Evolutionary conservation across 148 eudicot genomes (phyloP), one percentile per base, ranked within the genome.

Genomic region (Pouteria glomerata): DNA sequence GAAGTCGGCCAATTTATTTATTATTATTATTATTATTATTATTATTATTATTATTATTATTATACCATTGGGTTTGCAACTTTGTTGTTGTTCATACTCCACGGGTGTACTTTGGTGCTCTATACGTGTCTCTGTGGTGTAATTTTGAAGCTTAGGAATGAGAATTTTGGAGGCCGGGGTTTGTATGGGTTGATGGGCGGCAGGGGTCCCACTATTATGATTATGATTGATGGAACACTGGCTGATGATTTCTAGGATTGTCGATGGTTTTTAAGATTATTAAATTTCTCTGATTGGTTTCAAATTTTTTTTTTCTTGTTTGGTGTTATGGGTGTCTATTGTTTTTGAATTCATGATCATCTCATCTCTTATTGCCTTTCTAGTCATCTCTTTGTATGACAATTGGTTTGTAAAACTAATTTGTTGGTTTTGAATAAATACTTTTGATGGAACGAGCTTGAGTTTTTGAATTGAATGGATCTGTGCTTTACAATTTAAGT

Each of bases 181-280:
- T 1, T 30, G 6, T 42, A 12, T 14, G 30, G 26, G 50, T n/a
- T n/a, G n/a, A n/a, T 41, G 50, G 6, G 21, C 12, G 16, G 5
- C 16, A 21, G 50, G 67, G 67, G 45, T 39, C 31, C 50, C 67
- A 23, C 48, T n/a, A 39, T 63, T 63, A 50, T 62, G 66, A 21
- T 37, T 62, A 31, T 60, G 3, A 16, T 60, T 37, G 23, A 60
- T 60, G 64, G 24, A 33, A 19, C 64, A 33, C 12, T 60, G 64
- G 24, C 64, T 19, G 64, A 18, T 7, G 42, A 33, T 19, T 33
- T 60, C 34, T 60, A 7, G 41, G 27, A 21, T 35, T 8, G 19
- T 37, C 30, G 33, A n/a, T 37, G 23, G 6, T 60, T 13, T 34
- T n/a, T n/a, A n/a, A n/a, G n/a, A n/a, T n/a, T n/a, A n/a, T n/a